Conservation (phyloP, 768 basidiomycete genomes). For the Obba rivulosa region DNA sequence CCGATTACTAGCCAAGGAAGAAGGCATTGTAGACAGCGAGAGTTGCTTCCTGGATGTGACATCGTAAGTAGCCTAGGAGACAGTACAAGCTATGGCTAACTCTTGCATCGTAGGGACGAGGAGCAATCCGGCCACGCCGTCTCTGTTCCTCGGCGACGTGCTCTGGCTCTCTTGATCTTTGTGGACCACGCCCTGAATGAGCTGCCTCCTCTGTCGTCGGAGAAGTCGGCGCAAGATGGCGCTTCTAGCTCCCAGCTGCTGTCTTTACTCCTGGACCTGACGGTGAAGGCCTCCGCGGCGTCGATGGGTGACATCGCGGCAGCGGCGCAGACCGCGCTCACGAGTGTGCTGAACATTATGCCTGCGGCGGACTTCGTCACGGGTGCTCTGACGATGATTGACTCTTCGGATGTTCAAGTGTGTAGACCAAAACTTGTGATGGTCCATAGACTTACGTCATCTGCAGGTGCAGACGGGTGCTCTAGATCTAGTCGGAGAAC, state of each 20-base stretch:
- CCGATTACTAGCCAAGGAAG: constrained; percentile 32
- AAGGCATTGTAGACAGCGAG: constrained; percentile 30
- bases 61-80: constrained; percentile 36
- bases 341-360: constrained; percentile 54
- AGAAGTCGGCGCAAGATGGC: constrained; percentile 16
- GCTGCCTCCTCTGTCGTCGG: constrained; percentile 19
- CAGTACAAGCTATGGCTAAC: not conserved
- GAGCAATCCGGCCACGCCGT: constrained; percentile 45
- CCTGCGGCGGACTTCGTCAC: constrained; percentile 65
- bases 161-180: constrained; percentile 64
- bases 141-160: constrained; percentile 48
- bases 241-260: constrained; percentile 45
- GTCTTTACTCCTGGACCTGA: constrained; percentile 20
- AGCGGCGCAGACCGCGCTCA: constrained; percentile 47
- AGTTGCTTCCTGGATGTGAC: constrained; percentile 52
- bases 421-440: constrained; percentile 16
- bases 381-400: constrained; percentile 44
- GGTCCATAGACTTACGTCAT: constrained; percentile 1
- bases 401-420: constrained; percentile 49
- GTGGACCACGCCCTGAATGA: constrained; percentile 47
- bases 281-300: constrained; percentile 9
- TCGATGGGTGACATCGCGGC: constrained; percentile 34
- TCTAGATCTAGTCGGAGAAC: constrained; percentile 61
- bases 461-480: constrained; percentile 62
- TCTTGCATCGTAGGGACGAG: constrained; percentile 43